These are phyloP conservation scores for Candida fluviatilis DNA, from an alignment of 805 yeast genomes.

Conservation along the genomic window DNA sequence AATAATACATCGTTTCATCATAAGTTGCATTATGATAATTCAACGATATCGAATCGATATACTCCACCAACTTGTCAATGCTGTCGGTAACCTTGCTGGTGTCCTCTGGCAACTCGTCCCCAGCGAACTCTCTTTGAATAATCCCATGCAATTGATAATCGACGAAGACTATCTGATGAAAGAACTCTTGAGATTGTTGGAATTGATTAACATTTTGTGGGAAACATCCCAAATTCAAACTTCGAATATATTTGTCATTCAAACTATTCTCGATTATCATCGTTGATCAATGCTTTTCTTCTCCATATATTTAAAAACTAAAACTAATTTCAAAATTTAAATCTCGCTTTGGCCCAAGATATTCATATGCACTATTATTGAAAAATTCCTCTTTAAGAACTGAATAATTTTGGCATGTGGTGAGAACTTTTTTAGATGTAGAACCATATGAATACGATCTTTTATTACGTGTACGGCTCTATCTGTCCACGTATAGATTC, in stretches of 20 bases:
- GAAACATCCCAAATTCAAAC: slow-evolving; percentile 33
- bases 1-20: slow-evolving; percentile 29
- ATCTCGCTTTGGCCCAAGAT: background rate
- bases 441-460: too few species aligned
- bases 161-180: slow-evolving; percentile 31
- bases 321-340: background rate
- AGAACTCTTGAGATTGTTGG: slow-evolving; percentile 29
- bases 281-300: too few species aligned
- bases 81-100: slow-evolving; percentile 14
- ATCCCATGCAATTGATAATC: slow-evolving; percentile 35
- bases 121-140: slow-evolving; percentile 25
- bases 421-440: background rate
- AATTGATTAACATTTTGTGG: slow-evolving; percentile 31
- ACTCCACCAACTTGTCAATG: slow-evolving; percentile 22
- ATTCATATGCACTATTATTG: background rate
- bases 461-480: too few species aligned
- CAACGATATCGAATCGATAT: slow-evolving; percentile 21
- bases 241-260: slow-evolving; percentile 21
- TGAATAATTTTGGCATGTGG: background rate
- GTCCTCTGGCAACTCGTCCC: slow-evolving; percentile 16
- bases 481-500: too few species aligned
- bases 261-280: slow-evolving; percentile 24
- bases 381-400: background rate
- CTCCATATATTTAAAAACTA: too few species aligned
- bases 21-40: slow-evolving; percentile 20